phyloP scores from a whole-genome alignment of 2,329 filamentous ascomycete species.

The Beauveria scarabaeidicola region DNA sequence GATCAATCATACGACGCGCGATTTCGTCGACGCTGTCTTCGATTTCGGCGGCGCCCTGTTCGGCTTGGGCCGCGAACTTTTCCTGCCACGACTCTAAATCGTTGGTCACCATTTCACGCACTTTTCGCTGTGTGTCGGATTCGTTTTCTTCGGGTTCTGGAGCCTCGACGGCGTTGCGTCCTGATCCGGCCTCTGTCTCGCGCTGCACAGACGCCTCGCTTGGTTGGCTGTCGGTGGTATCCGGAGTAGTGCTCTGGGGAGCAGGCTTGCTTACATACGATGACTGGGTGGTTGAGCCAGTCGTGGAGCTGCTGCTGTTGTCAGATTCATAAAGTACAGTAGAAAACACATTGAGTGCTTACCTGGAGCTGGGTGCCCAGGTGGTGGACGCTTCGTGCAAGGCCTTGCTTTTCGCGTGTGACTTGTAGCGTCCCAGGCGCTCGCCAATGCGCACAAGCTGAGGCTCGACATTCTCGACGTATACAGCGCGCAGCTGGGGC shows the following conservation, averaged over 20 bases:
- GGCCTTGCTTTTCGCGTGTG: constrained; percentile 25
- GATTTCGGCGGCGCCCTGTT: constrained; percentile 69
- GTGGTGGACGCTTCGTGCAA: neutral
- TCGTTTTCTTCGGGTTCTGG: constrained; percentile 40
- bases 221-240: constrained; percentile 9
- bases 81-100: constrained; percentile 82
- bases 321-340: neutral
- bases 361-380: constrained; percentile 4
- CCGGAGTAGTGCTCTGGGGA: constrained; percentile 20
- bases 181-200: constrained; percentile 13
- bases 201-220: constrained; percentile 12
- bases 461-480: constrained; percentile 88
- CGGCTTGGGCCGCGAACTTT: constrained; percentile 77
- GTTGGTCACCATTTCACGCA: constrained; percentile 59
- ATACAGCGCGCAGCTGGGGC: constrained; percentile 72
- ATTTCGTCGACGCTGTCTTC: constrained; percentile 59
- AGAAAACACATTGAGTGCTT: constrained; percentile 10
- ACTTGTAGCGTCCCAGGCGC: constrained; percentile 67
- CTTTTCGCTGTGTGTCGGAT: constrained; percentile 47
- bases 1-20: constrained; percentile 45
- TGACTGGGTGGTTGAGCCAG: constrained; percentile 14
- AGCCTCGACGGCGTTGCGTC: constrained; percentile 29
- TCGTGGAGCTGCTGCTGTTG: neutral
- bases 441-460: constrained; percentile 89
- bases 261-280: constrained; percentile 27